Conservation (phyloP, 331 rosid genomes). For the Ulmus americana region DNA sequence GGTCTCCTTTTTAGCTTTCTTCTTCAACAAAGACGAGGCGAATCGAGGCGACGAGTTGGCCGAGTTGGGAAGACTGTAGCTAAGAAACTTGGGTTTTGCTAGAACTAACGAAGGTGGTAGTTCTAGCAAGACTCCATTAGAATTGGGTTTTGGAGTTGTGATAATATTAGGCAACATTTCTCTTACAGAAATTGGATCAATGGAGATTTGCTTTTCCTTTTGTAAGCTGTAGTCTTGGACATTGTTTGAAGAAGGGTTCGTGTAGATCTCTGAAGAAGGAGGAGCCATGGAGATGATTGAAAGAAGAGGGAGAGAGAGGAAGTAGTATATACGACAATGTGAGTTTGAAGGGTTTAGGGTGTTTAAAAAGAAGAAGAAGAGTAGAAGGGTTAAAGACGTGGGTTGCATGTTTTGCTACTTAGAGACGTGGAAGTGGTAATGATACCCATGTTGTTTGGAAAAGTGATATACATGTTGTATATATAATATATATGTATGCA, state of each 20-base stretch:
- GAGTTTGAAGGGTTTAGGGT: neutral
- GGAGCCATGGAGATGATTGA: slow-evolving; percentile 13
- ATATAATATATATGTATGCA: no score
- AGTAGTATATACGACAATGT: slow-evolving; percentile 2
- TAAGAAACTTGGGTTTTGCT: slow-evolving; percentile 48
- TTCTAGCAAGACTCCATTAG: slow-evolving; percentile 8
- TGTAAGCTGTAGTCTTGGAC: slow-evolving; percentile 15
- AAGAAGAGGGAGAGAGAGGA: neutral
- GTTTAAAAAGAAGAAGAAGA: slow-evolving; percentile 26
- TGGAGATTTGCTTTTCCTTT: slow-evolving; percentile 57
- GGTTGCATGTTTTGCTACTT: slow-evolving; percentile 28
- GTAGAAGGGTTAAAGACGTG: slow-evolving; percentile 19
- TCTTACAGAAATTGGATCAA: slow-evolving; percentile 62
- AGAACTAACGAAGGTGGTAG: slow-evolving; percentile 44
- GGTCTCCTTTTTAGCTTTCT: slow-evolving; percentile 31
- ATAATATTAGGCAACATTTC: slow-evolving; percentile 18
- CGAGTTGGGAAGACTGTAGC: slow-evolving; percentile 67
- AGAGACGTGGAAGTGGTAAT: slow-evolving; percentile 25
- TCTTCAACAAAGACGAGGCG: slow-evolving; percentile 23
- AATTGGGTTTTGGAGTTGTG: slow-evolving; percentile 18
- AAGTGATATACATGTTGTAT: no score
- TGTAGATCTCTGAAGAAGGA: slow-evolving; percentile 21
- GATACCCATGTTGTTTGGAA: slow-evolving; percentile 40
- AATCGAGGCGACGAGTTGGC: slow-evolving; percentile 53
- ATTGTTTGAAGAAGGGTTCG: neutral